phyloP scores from a whole-genome alignment of 2,329 filamentous ascomycete genomes.

The Alternaria sp. region DNA sequence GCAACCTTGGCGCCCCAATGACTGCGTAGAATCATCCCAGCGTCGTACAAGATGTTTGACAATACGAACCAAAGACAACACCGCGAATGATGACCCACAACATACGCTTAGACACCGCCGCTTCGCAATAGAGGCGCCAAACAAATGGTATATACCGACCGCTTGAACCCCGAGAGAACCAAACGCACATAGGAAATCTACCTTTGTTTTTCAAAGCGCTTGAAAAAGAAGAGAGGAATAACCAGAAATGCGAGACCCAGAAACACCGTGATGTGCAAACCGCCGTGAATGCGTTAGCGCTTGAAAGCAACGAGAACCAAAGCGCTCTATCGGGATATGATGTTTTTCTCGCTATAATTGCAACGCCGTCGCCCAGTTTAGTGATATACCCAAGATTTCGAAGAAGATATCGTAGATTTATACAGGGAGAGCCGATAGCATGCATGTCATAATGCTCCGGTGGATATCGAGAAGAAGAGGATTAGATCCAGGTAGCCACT shows the following conservation, averaged over 20 bases:
- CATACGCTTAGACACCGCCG: constrained; percentile 48
- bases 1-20: constrained; percentile 37
- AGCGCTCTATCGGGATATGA: constrained; percentile 51
- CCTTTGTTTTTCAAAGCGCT: constrained; percentile 50
- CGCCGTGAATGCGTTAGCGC: constrained; percentile 53
- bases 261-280: constrained; percentile 52
- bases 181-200: constrained; percentile 54
- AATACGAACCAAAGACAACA: constrained; percentile 38
- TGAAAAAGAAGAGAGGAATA: constrained; percentile 44
- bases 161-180: constrained; percentile 38
- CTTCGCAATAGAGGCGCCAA: constrained; percentile 51
- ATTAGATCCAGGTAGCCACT: constrained; percentile 53
- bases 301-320: constrained; percentile 48
- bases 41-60: constrained; percentile 34
- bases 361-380: constrained; percentile 53
- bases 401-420: constrained; percentile 55
- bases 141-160: constrained; percentile 54
- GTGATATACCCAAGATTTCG: constrained; percentile 54
- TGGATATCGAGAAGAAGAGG: constrained; percentile 50
- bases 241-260: constrained; percentile 47
- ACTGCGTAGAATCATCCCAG: constrained; percentile 53
- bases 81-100: constrained; percentile 32
- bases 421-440: constrained; percentile 54
- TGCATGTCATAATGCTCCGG: constrained; percentile 52
- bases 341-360: constrained; percentile 48